Conservation (phyloP, 371 early-diverging fungal genomes). For the Mortierella sp. region DNA sequence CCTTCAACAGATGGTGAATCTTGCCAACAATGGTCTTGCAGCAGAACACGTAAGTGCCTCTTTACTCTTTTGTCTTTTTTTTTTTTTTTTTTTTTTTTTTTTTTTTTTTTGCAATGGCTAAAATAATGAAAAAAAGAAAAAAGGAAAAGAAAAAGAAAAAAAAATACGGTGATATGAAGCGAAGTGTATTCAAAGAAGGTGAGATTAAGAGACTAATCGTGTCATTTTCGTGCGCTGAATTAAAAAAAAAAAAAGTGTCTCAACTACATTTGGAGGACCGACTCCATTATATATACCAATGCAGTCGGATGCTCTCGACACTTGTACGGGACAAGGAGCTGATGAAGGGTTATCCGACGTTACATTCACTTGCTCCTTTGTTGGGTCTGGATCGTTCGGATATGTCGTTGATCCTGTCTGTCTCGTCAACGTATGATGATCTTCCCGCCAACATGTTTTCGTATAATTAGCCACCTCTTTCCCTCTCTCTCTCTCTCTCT, state of each 20-base stretch:
- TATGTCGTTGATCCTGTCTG: slow-evolving; percentile 29
- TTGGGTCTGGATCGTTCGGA: slow-evolving; percentile 50
- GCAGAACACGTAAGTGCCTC: slow-evolving; percentile 34
- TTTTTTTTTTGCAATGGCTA: background rate
- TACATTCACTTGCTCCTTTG: slow-evolving; percentile 38
- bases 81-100: background rate
- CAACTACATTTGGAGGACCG: slow-evolving; percentile 48
- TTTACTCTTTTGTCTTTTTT: background rate
- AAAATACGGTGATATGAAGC: background rate
- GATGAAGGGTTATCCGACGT: slow-evolving; percentile 13
- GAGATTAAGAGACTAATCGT: too few relatives aligned
- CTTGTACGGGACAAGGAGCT: slow-evolving; percentile 27
- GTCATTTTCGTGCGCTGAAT: background rate
- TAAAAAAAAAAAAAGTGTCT: background rate
- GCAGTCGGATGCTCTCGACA: slow-evolving; percentile 31
- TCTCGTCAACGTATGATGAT: slow-evolving; percentile 49
- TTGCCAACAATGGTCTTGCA: slow-evolving; percentile 24
- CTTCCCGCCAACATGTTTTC: slow-evolving; percentile 9
- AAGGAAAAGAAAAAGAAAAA: background rate
- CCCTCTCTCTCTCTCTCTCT: too few relatives aligned
- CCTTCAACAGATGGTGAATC: slow-evolving; percentile 30
- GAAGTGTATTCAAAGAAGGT: background rate
- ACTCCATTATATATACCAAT: slow-evolving; percentile 33
- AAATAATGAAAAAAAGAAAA: background rate
- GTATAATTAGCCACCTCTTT: too few relatives aligned